Evolutionary conservation across 768 basidiomycete species (phyloP), one percentile per base, ranked within the genome.

Genomic region (Suillus luteus): DNA sequence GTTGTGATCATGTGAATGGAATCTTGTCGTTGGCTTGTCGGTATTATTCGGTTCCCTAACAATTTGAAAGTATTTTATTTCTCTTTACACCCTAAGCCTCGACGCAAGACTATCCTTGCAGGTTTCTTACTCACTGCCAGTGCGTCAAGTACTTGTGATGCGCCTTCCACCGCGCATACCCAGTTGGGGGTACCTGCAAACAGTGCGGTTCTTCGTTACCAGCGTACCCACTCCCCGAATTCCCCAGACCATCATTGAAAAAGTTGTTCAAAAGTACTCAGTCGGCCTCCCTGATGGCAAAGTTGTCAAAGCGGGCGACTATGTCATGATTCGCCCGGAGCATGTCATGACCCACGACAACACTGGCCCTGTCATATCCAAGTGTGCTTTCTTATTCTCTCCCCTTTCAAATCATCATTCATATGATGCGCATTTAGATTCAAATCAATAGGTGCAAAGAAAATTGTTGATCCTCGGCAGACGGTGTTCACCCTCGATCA

Each of bases 301-400:
- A 74, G 79, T 82, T 17, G 92, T 99, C 68, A 88, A 86, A 69
- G 93, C 95, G 43, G 97, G 96, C 15, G 97, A 99, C 88, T 99
- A 99, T 87, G 95, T 99, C 44, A 99, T 98, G 96, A 97, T 99
- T 78, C 87, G 88, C 48, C 97, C 97, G 27, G 90, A 98, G 74
- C 95, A 99, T 85, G 95, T 98, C 69, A 96, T 96, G 94, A 96
- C 93, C 11, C 95, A 96, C 68, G 97, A 99, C 72, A 99, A 99
- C 74, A 99, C 97, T 14, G 97, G 95, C 0, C 96, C 97, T 8
- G 96, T 99, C 66, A 96, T 99, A 65, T 89, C 92, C 73, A 99
- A 99, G 95, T 95, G 72, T 72, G 90, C 46, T 51, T 62, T 54
- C 60, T 22, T n/a, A n/a, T 66, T 44, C 46, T 51, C 10, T 64